Conservation (phyloP, 768 basidiomycete species). For the Tremella fuciformis region DNA sequence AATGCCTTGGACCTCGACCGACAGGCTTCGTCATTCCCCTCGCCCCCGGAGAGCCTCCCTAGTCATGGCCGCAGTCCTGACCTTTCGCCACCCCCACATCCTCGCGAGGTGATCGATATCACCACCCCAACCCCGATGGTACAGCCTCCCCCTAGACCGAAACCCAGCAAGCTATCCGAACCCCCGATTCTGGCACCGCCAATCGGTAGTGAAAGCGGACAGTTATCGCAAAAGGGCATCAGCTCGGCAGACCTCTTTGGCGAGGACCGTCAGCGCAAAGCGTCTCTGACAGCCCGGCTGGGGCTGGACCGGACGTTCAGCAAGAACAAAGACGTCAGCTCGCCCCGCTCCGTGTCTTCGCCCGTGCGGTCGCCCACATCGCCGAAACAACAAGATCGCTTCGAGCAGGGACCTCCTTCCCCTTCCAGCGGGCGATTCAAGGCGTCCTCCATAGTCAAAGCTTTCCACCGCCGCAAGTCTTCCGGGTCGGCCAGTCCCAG, state of each 20-base stretch:
- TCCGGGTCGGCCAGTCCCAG: not conserved
- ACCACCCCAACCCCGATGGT: constrained; percentile 2
- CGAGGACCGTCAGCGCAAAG: constrained; percentile 13
- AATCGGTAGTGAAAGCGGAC: not conserved
- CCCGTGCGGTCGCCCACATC: not conserved
- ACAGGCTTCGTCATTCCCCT: constrained; percentile 1
- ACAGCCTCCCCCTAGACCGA: not conserved
- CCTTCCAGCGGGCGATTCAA: not conserved
- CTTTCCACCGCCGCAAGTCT: not conserved
- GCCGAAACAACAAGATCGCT: not conserved
- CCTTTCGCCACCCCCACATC: not conserved
- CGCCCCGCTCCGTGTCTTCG: not conserved
- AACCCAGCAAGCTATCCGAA: not conserved
- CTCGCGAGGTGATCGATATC: not conserved
- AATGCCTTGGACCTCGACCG: not conserved
- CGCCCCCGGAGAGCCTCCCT: not conserved
- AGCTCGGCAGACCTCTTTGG: constrained; percentile 13
- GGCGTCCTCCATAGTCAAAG: not conserved
- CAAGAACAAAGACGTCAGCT: not conserved
- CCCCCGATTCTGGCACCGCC: not conserved
- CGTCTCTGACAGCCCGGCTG: constrained; percentile 14
- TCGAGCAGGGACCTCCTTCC: not conserved
- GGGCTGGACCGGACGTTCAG: not conserved
- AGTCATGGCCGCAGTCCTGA: not conserved
- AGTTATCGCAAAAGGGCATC: constrained; percentile 7